Conservation (phyloP, 352 stramenopile genomes). For the Phytophthora niederhauseri region DNA sequence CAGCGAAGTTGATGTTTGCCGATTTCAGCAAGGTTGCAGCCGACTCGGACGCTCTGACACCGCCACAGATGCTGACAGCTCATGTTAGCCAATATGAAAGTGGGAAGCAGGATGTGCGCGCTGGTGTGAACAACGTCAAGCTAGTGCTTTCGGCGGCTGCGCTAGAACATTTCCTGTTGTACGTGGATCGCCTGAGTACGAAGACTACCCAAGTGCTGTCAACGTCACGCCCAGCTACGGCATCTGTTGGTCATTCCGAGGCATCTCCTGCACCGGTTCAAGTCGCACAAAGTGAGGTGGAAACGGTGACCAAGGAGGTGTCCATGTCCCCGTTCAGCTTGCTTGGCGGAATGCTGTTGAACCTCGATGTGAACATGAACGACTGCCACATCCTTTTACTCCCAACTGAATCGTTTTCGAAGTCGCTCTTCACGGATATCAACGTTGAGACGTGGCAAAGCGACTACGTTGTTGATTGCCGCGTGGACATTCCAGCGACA, state of each 20-base stretch:
- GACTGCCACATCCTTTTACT: conserved; percentile 63
- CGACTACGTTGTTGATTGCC: conserved; percentile 56
- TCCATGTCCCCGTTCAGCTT: conserved; percentile 73
- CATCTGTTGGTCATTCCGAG: conserved; percentile 33
- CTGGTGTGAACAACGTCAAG: conserved; percentile 53
- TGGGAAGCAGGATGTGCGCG: conserved; percentile 50
- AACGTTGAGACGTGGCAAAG: conserved; percentile 51
- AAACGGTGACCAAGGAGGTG: conserved; percentile 41
- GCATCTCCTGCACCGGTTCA: conserved; percentile 33
- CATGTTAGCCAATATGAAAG: conserved; percentile 51
- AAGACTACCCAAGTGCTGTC: conserved; percentile 59
- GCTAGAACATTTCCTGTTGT: conserved; percentile 72
- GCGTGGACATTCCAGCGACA: conserved; percentile 55
- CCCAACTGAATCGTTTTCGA: conserved; percentile 52
- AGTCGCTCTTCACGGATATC: conserved; percentile 61
- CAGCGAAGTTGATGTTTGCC: conserved; percentile 57
- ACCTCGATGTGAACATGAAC: conserved; percentile 55
- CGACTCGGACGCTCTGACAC: conserved; percentile 31
- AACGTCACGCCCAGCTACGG: conserved; percentile 42
- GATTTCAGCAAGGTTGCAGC: conserved; percentile 51
- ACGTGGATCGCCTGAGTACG: conserved; percentile 60
- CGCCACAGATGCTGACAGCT: conserved; percentile 53
- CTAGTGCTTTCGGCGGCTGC: conserved; percentile 47
- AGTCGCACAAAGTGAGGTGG: conserved; percentile 40
- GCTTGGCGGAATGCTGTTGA: conserved; percentile 57